These are phyloP conservation scores for Thelonectria olida DNA, from an alignment of 2,329 filamentous ascomycete species.

Conservation along the genomic window DNA sequence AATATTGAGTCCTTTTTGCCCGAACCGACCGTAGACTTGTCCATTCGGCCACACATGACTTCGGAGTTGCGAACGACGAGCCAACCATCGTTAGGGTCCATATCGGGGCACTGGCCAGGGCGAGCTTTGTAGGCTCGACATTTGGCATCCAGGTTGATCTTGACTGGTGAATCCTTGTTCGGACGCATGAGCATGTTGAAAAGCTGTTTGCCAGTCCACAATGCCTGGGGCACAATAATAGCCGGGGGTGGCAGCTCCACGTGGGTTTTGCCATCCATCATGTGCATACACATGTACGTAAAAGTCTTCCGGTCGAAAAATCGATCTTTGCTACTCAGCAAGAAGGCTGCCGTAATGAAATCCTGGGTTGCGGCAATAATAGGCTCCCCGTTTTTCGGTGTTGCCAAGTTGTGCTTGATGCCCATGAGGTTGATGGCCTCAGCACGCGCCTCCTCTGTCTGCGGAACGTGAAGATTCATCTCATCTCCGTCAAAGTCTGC, in stretches of 20 bases:
- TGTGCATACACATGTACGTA: constrained; percentile 89
- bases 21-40: constrained; percentile 95
- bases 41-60: constrained; percentile 97
- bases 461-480: constrained; percentile 98
- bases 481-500: constrained; percentile 99
- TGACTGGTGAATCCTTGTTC: constrained; percentile 82
- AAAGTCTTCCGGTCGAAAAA: constrained; percentile 93
- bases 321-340: constrained; percentile 90
- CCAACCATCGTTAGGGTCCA: constrained; percentile 89
- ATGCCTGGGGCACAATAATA: constrained; percentile 81
- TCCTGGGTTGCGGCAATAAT: constrained; percentile 99
- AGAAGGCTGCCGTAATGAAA: constrained; percentile 95
- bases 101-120: constrained; percentile 67
- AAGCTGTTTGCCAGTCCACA: constrained; percentile 98
- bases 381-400: constrained; percentile 96
- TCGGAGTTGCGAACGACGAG: constrained; percentile 95
- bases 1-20: constrained; percentile 99
- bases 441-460: constrained; percentile 94
- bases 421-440: constrained; percentile 98
- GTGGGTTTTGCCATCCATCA: constrained; percentile 82
- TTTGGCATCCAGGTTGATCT: constrained; percentile 92
- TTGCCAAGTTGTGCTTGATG: constrained; percentile 94
- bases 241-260: constrained; percentile 89
- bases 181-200: constrained; percentile 93
- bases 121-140: constrained; percentile 81